Evolutionary conservation across 176 grass and related monocot species (phyloP), one percentile per base, ranked within the genome.

Genomic region (Poa annua): DNA sequence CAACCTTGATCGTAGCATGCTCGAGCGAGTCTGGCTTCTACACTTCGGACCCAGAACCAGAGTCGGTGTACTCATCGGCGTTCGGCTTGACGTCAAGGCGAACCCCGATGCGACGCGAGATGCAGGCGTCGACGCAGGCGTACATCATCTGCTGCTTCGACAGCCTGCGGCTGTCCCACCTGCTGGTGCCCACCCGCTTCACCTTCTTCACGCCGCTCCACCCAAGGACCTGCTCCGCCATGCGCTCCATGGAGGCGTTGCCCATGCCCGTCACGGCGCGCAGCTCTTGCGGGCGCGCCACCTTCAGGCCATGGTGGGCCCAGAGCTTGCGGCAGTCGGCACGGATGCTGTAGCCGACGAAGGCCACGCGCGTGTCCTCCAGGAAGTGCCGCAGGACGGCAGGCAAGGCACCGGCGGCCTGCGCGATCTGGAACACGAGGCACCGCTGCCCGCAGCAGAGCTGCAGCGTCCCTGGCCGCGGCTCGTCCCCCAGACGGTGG

Each of bases 191-290:
- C 2, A 90, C 44, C 44, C 15, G 5, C 45, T 47, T 1, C 2
- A 35, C 4, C 13, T 90, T 86, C 26, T 15, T 29, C 38, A 83
- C 42, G 3, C 64, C 84, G 15, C 7, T 0, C 19, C 63, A 45
- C 13, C 84, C 74, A 13, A 89, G 74, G 12, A 67, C 2, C 49
- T 48, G 25, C 38, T 81, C 64, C 39, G 71, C 83, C 78, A 86
- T 90, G 17, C 20, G 36, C 83, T 61, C 87, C 83, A 89, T 77
- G 5, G 87, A 89, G 12, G 78, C 53, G 19, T 17, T 76, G 0
- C 69, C 70, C 71, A 82, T 77, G 20, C 42, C 32, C 0, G 77
- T 63, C 35, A 74, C 7, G 1, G 0, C 0, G 8, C 66, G 66
- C 33, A 90, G 48, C 65, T 90, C 79, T 4, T 0, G 48, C 1